phyloP scores from a whole-genome alignment of 305 asterid genomes.

The Ilex paraguariensis region DNA sequence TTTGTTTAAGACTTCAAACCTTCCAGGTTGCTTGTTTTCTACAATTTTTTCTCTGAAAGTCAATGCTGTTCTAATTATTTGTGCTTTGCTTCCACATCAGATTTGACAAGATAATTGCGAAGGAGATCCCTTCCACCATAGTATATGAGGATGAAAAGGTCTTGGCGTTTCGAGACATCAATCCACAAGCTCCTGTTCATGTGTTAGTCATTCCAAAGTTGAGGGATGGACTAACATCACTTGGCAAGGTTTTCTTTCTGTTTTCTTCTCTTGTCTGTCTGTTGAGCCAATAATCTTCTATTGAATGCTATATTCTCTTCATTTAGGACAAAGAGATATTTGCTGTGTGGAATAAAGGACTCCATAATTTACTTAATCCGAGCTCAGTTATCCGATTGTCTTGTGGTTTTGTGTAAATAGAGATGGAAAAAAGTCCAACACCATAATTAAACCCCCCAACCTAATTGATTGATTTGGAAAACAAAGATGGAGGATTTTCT shows the following conservation, averaged over 20 bases:
- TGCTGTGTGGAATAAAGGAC: too few species aligned
- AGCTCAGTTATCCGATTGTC: too few species aligned
- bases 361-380: too few species aligned
- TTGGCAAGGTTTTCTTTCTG: conserved; percentile 54
- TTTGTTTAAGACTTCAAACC: background rate
- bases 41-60: background rate
- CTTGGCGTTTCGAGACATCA: conserved; percentile 87
- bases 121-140: conserved; percentile 77
- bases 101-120: conserved; percentile 91
- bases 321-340: background rate
- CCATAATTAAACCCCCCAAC: too few species aligned
- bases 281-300: conserved; percentile 2
- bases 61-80: background rate
- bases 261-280: conserved; percentile 8
- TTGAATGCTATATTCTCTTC: conserved; percentile 2
- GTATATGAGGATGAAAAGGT: conserved; percentile 87
- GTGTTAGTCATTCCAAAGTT: conserved; percentile 79
- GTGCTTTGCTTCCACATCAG: conserved; percentile 26
- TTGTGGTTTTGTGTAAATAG: too few species aligned
- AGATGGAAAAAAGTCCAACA: too few species aligned
- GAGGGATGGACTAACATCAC: conserved; percentile 80
- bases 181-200: conserved; percentile 95
- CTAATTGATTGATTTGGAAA: too few species aligned
- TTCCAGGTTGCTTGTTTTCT: background rate
- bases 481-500: too few species aligned